Evolutionary conservation across 257 asterid species (phyloP).

Genomic region (Plantago ovata): DNA sequence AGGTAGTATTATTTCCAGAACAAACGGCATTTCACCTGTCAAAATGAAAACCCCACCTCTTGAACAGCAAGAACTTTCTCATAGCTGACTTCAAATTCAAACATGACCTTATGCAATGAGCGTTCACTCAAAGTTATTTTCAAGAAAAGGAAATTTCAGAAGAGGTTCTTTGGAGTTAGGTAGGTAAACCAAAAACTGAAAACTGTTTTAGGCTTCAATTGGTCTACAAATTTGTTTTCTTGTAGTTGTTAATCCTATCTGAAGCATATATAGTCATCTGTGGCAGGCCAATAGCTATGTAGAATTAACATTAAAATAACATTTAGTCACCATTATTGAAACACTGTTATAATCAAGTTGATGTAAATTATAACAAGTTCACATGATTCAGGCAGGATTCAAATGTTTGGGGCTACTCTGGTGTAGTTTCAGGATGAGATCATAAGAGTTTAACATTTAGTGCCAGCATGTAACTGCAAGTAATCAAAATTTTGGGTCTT

Average conservation of each 20-base stretch:
- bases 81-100: background rate
- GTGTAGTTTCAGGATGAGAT: too few relatives aligned
- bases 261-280: background rate
- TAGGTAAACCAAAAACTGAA: background rate
- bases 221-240: background rate
- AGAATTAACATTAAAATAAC: background rate
- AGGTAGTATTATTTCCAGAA: slow-evolving; percentile 43
- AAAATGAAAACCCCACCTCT: background rate
- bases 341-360: background rate
- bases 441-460: too few relatives aligned
- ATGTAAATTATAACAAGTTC: background rate
- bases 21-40: slow-evolving; percentile 23
- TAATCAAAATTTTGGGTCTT: too few relatives aligned
- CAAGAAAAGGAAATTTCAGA: background rate
- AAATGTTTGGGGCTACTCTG: background rate
- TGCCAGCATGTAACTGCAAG: too few relatives aligned
- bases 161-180: background rate
- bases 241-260: background rate
- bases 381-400: background rate
- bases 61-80: slow-evolving; percentile 15
- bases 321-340: background rate
- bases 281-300: background rate
- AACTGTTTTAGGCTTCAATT: background rate
- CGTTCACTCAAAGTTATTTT: background rate
- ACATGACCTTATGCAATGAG: background rate